Base-by-base conservation (phyloP, 73 alveolate genomes). In the Tetrahymena thermophila region DNA sequence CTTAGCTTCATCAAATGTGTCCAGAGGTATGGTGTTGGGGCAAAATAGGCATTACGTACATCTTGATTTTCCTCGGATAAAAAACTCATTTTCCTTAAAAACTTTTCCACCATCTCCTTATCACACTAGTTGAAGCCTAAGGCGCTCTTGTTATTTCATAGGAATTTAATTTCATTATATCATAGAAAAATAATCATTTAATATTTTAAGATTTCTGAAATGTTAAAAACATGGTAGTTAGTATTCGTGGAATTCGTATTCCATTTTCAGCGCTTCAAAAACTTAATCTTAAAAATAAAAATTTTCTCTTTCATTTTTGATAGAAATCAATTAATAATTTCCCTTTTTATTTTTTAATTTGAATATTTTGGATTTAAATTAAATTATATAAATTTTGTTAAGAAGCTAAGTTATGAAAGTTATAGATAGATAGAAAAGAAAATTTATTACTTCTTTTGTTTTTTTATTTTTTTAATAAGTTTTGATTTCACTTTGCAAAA, bases 11-110 rank as follows among this genome's bases (percentile, higher is more conserved):
- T 71, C 89, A 28, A 71, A 71, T 8, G 89, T 71, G 89, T 71
- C 89, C 89, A 71, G 89, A 71, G 89, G 3, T n/a, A 71, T 71
- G 89, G 89, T n/a, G 89, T 71, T 31, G 89, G 89, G 89, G 89
- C 23, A n/a, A n/a, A 71, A 71, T 71, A 71, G 89, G 89, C 89
- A 71, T 71, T 71, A 71, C 89, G 89, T 71, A 71, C 89, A 71
- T 71, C 89, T 71, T 71, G 89, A 71, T 71, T 71, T 71, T 71
- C 31, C 89, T 34, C n/a, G 37, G 31, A 34, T 19, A 3, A 71
- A 71, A 71, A 71, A 71, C 35, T n/a, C n/a, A 23, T n/a, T 71
- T 71, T 71, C 89, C 89, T 71, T 71, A 71, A 71, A 71, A 71
- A 71, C 89, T 71, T 71, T 71, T 71, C 89, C 89, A 71, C 89